Evolutionary conservation across 208 protist genomes (phyloP), one percentile per base, ranked within the genome.

Genomic region (Trichomonas tenax): DNA sequence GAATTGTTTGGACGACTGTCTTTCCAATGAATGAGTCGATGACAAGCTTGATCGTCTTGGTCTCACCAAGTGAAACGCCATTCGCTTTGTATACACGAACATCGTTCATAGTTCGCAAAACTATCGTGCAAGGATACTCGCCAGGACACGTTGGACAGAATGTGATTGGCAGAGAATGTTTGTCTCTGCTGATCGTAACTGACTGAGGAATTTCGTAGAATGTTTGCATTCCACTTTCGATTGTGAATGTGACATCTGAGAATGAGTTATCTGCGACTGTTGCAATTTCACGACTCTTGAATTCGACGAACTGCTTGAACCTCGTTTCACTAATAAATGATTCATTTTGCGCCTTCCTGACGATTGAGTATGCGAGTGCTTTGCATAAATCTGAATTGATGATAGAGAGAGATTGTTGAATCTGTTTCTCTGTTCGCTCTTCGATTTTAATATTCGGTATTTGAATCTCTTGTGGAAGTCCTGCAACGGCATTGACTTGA

Each of bases 111-210:
- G 86, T 49, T 34, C n/a, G 17, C 14, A 93, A 38, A n/a, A 38
- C 44, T 38, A 93, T 93, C 51, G 15, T 93, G n/a, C 40, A 93
- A 17, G 86, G 86, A 93, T 93, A 93, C 44, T 93, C 45, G n/a
- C 86, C 86, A 8, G 86, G 44, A 49, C 34, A 48, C 15, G 17
- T 26, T 26, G 86, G 86, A 34, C 45, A 48, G 46, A 93, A 93
- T 38, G 86, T 51, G 15, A 93, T 26, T 26, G 40, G 44, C 2
- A 93, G 17, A 14, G 26, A 38, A 51, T 93, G 41, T 51, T 34
- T 51, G 48, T 93, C 44, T 93, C 46, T 93, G n/a, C 14, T 34
- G 10, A 58, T 38, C 26, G 26, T 38, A 0, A 89, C 6, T 14
- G 11, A 21, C 10, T 41, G 4, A 26, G 86, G 86, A 9, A 51